These are phyloP conservation scores for Calonectria pauciramosa DNA, from an alignment of 2,329 filamentous ascomycete species.

Conservation along the genomic window DNA sequence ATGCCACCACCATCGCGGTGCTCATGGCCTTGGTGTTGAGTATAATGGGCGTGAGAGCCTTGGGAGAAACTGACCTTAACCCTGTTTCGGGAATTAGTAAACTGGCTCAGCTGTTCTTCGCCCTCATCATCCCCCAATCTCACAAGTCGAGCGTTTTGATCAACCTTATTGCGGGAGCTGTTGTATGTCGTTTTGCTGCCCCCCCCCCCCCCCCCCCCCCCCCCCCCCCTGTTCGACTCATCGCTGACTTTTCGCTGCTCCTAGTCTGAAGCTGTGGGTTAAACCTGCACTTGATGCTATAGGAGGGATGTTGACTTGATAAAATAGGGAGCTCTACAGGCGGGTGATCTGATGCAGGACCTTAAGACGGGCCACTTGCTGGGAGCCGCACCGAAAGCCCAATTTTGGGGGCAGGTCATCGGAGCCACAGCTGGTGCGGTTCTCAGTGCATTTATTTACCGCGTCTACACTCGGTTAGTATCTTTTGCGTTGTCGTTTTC, in stretches of 20 bases:
- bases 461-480: constrained; percentile 79
- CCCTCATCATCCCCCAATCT: constrained; percentile 84
- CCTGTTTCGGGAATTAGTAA: constrained; percentile 98
- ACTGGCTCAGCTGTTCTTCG: constrained; percentile 95
- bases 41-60: constrained; percentile 79
- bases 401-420: constrained; percentile 97
- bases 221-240: too few relatives aligned
- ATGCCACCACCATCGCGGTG: constrained; percentile 83
- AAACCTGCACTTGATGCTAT: too few relatives aligned
- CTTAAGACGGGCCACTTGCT: constrained; percentile 96
- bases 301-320: constrained; percentile 13
- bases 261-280: constrained; percentile 19
- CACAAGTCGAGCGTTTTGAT: constrained; percentile 92
- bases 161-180: constrained; percentile 92
- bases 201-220: too few relatives aligned
- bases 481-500: not conserved
- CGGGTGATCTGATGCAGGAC: constrained; percentile 96
- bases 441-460: constrained; percentile 88
- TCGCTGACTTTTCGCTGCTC: not conserved
- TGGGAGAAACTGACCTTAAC: constrained; percentile 91
- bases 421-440: constrained; percentile 89
- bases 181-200: constrained; percentile 59
- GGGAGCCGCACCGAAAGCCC: constrained; percentile 91
- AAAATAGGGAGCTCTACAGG: constrained; percentile 81
- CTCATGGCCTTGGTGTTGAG: constrained; percentile 84